phyloP scores from a whole-genome alignment of 306 rosid species.

The Dryas octopetala region DNA sequence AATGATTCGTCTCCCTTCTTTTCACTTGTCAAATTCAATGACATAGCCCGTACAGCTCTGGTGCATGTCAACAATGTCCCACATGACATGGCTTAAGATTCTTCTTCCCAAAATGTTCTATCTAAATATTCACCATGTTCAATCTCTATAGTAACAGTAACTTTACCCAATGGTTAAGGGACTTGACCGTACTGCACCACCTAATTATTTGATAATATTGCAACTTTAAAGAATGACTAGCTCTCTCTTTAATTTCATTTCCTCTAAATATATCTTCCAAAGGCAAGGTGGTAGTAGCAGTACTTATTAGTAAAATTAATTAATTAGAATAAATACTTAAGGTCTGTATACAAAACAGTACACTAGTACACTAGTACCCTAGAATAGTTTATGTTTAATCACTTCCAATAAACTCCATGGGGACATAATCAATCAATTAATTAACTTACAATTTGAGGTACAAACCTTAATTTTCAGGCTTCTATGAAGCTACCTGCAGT shows the following conservation, averaged over 20 bases:
- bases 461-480: not conserved
- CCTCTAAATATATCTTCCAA: no score
- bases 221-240: no score
- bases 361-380: no score
- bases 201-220: no score
- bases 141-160: not conserved
- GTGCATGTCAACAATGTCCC: constrained; percentile 28
- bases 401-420: no score
- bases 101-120: constrained; percentile 10
- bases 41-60: constrained; percentile 25
- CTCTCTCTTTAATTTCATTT: no score
- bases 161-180: not conserved
- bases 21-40: constrained; percentile 33
- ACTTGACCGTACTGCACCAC: not conserved
- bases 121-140: not conserved
- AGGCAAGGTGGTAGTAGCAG: no score
- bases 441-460: not conserved
- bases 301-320: no score
- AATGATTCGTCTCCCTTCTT: constrained; percentile 28
- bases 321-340: no score
- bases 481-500: not conserved
- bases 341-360: no score
- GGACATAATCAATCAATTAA: not conserved
- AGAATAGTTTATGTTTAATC: no score
- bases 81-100: constrained; percentile 41